A percentile compares a stretch with the other conserved stretches of the same genome.
Conservation (phyloP, 495 filamentous ascomycete species). For the Tuber umbilicatum region DNA sequence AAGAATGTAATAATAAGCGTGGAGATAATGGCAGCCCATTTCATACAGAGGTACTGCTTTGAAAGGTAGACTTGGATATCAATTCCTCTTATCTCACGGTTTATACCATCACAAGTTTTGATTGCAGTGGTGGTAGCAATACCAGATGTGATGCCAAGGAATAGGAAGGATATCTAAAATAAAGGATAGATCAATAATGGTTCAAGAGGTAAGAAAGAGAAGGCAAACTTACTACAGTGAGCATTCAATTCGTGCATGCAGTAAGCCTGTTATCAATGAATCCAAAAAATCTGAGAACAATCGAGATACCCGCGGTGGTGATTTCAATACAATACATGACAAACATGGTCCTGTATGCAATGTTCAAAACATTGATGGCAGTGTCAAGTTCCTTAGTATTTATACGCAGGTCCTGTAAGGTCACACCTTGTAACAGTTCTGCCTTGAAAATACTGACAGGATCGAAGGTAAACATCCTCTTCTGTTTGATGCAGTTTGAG, state of each 20-base stretch:
- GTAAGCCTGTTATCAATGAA: conserved; percentile 13
- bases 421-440: conserved; percentile 23
- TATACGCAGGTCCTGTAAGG: conserved; percentile 33
- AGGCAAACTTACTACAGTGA: conserved; percentile 23
- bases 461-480: conserved; percentile 33
- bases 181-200: neutral
- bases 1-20: conserved; percentile 32
- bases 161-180: conserved; percentile 22
- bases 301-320: conserved; percentile 17
- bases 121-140: conserved; percentile 31
- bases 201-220: neutral
- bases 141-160: conserved; percentile 23
- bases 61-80: conserved; percentile 18
- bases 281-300: conserved; percentile 25
- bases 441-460: conserved; percentile 26
- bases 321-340: conserved; percentile 33
- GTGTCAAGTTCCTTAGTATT: conserved; percentile 23
- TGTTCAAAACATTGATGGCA: conserved; percentile 22
- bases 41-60: conserved; percentile 26
- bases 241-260: conserved; percentile 25
- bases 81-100: conserved; percentile 15
- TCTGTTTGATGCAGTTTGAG: conserved; percentile 29
- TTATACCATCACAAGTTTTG: conserved; percentile 34
- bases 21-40: conserved; percentile 26
- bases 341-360: conserved; percentile 37